Base-by-base conservation (phyloP, 2,329 filamentous ascomycete genomes). In the Talaromyces sp. region DNA sequence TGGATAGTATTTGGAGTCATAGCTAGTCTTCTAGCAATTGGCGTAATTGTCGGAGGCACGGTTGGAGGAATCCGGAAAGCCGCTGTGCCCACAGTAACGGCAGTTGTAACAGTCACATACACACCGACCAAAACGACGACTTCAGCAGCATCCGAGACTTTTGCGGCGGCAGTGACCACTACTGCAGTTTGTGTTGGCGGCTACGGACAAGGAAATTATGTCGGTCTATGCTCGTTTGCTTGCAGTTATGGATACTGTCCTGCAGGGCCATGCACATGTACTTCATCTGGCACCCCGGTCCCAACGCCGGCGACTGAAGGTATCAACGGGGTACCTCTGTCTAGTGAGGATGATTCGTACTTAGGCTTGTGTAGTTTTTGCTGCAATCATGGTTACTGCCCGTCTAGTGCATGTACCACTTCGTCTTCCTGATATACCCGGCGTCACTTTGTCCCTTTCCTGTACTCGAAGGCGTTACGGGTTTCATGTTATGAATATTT, bases 361-460 rank as follows among this genome's bases (percentile, higher is more conserved):
- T 67, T 75, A 47, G 81, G 80, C 0, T 74, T 84, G 13, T 83
- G 82, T 67, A 81, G 76, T 64, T 84, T 76, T 66, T 74, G 78
- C 13, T 83, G 81, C 57, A 78, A 77, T 64, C 78, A 82, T 69
- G 81, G 80, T 0, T 83, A 83, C 64, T 83, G 80, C 59, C 81
- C 81, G 0, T 57, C 70, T 1, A 73, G 72, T n/a, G 63, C 63
- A 16, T 65, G 63, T 24, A 65, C 54, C 11, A 64, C 45, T 19
- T 56, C 50, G 5, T 54, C 50, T 33, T 56, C 50, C 3, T 56
- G 31, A 56, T 22, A 56, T 35, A 56, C n/a, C 31, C n/a, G 7
- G 48, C 16, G 16, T 13, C 16, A 13, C 16, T 54, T 19, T 33
- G 9, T 33, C 13, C 33, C 7, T 19, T 52, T 31, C 5, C 14